These are phyloP conservation scores for Terana coerulea DNA, from an alignment of 768 basidiomycete genomes.

Conservation along the genomic window DNA sequence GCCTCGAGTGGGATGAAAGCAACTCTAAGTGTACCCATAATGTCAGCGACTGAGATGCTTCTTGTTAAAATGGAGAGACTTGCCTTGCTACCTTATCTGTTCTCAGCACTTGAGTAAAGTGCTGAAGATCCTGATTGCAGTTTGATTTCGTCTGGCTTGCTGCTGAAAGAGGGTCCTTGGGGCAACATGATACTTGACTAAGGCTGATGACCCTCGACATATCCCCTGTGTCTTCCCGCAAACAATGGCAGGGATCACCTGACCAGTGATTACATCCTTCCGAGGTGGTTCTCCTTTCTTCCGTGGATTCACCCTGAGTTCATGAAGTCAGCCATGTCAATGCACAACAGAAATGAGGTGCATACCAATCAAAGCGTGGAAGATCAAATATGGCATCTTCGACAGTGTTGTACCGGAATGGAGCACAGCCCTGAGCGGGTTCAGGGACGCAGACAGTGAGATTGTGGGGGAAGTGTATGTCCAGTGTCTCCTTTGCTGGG, in stretches of 20 bases:
- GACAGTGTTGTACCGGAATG: constrained; percentile 47
- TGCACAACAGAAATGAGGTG: background rate
- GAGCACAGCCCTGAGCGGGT: constrained; percentile 45
- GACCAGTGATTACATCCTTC: constrained; percentile 3
- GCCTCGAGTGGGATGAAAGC: constrained; percentile 52
- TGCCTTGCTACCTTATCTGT: constrained; percentile 56
- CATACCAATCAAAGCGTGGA: constrained; percentile 70
- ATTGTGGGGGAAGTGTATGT: constrained; percentile 47
- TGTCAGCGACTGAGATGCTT: background rate
- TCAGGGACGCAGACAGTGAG: constrained; percentile 40
- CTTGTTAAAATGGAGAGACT: constrained; percentile 17
- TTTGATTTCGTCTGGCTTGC: constrained; percentile 35
- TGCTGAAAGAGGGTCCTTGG: constrained; percentile 43
- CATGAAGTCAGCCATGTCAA: background rate
- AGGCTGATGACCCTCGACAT: constrained; percentile 29
- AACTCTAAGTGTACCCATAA: constrained; percentile 37
- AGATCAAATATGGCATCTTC: constrained; percentile 75
- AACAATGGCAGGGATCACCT: constrained; percentile 27
- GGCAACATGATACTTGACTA: constrained; percentile 29
- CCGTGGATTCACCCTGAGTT: constrained; percentile 11
- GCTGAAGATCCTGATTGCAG: constrained; percentile 54
- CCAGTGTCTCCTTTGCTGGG: constrained; percentile 36
- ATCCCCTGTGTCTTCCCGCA: constrained; percentile 30
- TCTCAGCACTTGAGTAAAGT: constrained; percentile 56
- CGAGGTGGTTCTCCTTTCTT: constrained; percentile 3